phyloP scores from a whole-genome alignment of 345 rosid species.

The Lepidium africanum region DNA sequence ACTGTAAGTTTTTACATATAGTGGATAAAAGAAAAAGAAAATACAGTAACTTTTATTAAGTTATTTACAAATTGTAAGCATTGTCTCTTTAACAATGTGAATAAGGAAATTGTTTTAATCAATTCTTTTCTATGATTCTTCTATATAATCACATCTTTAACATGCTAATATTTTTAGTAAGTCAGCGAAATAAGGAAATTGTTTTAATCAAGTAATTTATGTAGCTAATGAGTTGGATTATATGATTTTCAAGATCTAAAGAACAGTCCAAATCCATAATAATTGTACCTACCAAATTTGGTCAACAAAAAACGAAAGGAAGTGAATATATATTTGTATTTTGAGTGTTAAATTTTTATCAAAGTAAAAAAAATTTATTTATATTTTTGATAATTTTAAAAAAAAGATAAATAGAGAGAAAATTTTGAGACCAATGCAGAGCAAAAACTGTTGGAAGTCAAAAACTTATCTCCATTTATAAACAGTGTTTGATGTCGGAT shows the following conservation, averaged over 20 bases:
- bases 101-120: too few species aligned
- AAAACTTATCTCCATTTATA: constrained; percentile 31
- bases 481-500: constrained; percentile 58
- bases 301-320: not conserved
- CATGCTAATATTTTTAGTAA: not conserved
- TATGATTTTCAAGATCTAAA: constrained; percentile 5
- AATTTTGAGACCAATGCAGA: not conserved
- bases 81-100: not conserved
- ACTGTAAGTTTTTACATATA: not conserved
- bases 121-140: not conserved
- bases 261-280: constrained; percentile 8
- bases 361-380: not conserved
- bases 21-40: not conserved
- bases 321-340: not conserved
- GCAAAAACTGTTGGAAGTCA: constrained; percentile 34
- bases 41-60: not conserved
- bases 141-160: not conserved
- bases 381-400: not conserved
- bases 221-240: not conserved
- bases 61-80: not conserved
- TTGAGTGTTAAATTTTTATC: too few species aligned
- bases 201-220: not conserved
- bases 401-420: not conserved
- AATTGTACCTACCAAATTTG: constrained; percentile 19
- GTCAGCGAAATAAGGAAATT: too few species aligned